Evolutionary conservation across 257 asterid genomes (phyloP).

Genomic region (Solanum pinnatisectum): DNA sequence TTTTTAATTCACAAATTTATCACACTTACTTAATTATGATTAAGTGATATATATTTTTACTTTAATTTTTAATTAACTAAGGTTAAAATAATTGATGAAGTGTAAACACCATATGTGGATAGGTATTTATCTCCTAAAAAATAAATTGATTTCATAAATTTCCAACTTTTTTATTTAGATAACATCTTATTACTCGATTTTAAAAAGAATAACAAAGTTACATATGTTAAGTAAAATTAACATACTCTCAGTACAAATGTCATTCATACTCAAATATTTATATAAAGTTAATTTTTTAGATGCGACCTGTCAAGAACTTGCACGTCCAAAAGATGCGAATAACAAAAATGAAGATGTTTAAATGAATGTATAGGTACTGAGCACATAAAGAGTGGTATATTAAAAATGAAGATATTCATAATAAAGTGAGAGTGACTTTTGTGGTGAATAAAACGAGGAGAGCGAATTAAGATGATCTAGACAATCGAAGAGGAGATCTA

Average conservation of each 20-base stretch:
- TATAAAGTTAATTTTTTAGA: too few species aligned
- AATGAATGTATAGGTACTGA: not conserved
- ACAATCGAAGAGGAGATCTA: not conserved
- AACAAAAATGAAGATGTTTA: not conserved
- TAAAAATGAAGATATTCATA: not conserved
- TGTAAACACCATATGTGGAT: too few species aligned
- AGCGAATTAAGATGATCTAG: too few species aligned
- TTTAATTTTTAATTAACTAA: not conserved
- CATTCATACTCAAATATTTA: too few species aligned
- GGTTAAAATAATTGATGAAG: not conserved
- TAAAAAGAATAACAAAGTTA: too few species aligned
- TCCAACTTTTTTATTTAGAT: too few species aligned
- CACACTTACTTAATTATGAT: not conserved
- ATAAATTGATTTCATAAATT: too few species aligned
- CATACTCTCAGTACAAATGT: too few species aligned
- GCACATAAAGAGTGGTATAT: too few species aligned
- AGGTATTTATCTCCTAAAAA: too few species aligned
- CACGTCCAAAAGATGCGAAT: not conserved
- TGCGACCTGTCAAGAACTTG: not conserved
- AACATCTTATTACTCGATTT: too few species aligned
- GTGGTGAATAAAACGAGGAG: not conserved
- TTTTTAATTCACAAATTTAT: not conserved
- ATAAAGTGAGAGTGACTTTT: not conserved
- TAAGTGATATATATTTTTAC: not conserved
- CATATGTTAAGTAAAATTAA: too few species aligned